Percentiles rank a stretch among this genome's conserved stretches.
phyloP scores from a whole-genome alignment of 805 yeast genomes.

The Clavispora carvajalis region DNA sequence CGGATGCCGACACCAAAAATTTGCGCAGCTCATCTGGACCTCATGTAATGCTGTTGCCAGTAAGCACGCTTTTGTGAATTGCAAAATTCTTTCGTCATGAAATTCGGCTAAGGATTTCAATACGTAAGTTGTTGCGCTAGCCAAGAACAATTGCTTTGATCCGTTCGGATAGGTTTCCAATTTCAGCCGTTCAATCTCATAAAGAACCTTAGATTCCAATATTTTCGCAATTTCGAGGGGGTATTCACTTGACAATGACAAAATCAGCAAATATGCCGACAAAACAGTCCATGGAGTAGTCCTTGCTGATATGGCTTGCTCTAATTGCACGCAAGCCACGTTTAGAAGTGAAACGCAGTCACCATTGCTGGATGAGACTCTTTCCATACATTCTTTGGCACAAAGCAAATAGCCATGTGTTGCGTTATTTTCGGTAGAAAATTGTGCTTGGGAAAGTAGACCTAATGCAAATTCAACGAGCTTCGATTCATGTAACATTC shows the following conservation, averaged over 20 bases:
- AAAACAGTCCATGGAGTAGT: neutral
- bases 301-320: neutral
- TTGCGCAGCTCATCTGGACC: conserved; percentile 40
- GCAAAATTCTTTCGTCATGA: neutral
- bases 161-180: neutral
- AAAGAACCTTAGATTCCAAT: neutral
- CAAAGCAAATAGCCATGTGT: neutral
- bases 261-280: neutral
- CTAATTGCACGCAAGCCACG: neutral
- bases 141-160: neutral
- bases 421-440: neutral
- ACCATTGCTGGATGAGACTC: neutral
- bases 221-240: neutral
- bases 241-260: neutral
- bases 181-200: neutral
- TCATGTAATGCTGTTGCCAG: conserved; percentile 17
- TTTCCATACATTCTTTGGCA: neutral
- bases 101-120: neutral
- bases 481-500: conserved; percentile 24
- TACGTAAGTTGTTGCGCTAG: neutral
- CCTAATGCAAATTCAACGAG: neutral
- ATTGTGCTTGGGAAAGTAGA: neutral
- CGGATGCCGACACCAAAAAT: conserved; percentile 17
- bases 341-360: neutral
- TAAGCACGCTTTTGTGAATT: neutral